Evolutionary conservation across 768 basidiomycete species (phyloP).

Genomic region (Macrolepiota dolichaula): DNA sequence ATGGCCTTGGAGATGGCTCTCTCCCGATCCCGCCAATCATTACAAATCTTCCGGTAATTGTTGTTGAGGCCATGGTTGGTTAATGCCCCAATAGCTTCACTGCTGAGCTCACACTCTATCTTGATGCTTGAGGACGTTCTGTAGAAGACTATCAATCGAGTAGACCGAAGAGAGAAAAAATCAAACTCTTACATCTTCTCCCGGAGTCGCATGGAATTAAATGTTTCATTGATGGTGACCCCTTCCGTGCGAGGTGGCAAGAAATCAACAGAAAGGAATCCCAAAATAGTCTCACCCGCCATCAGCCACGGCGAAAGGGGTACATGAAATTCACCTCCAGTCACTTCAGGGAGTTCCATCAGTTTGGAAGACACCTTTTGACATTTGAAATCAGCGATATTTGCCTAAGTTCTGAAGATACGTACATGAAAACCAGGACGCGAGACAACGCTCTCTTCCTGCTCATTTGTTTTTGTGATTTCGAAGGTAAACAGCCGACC

Average conservation of each 20-base stretch:
- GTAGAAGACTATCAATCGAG: background rate
- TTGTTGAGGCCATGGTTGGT: constrained; percentile 2
- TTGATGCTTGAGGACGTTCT: background rate
- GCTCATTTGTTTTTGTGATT: constrained; percentile 51
- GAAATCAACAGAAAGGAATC: background rate
- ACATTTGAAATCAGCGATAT: background rate
- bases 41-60: background rate
- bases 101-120: background rate
- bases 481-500: constrained; percentile 53
- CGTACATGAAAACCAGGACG: constrained; percentile 45
- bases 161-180: background rate
- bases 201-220: background rate
- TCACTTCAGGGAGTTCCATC: background rate
- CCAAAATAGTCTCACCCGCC: background rate
- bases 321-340: background rate
- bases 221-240: background rate
- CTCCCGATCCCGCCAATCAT: background rate
- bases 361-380: background rate
- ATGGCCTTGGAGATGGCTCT: background rate
- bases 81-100: background rate
- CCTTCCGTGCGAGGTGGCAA: background rate
- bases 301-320: background rate
- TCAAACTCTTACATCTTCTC: constrained; percentile 1
- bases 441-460: constrained; percentile 45
- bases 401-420: background rate